Evolutionary conservation across 2,329 filamentous ascomycete species (phyloP), one percentile per base, ranked within the genome.

Genomic region (Rhexocercosporidium sp.): DNA sequence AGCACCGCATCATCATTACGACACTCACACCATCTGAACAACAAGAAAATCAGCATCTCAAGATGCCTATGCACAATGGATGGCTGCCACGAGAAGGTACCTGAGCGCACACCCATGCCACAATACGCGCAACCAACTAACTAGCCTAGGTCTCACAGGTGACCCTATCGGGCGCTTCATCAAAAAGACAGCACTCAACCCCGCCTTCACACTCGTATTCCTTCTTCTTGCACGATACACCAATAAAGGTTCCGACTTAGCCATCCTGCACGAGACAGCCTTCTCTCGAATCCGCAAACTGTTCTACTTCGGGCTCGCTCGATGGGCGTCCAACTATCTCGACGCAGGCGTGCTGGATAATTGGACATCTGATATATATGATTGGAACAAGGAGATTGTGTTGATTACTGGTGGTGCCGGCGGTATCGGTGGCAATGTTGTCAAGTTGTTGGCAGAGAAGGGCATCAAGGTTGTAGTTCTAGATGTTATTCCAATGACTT

Each of bases 331-430:
- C 73, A 76, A 75, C 16, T 86, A 82, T 76, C 77, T 89, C 14
- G 87, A 86, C 72, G 78, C 80, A 1, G 79, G 83, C 1, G 80
- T 80, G 1, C 70, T 82, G 65, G 83, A 85, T 75, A 84, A 84
- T 75, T 87, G 83, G 81, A 80, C 76, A 1, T 75, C 72, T 12
- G 86, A 88, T 73, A 79, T 76, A 47, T 91, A 90, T 78, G 83
- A 88, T 66, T 93, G 91, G 90, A 79, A 82, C 25, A 84, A 83
- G 61, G 91, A 94, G 79, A 83, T 94, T 60, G 88, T 92, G 2
- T 81, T 94, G 51, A 84, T 94, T 22, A 94, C 92, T 0, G 92
- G 92, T 8, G 92, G 92, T 8, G 88, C 89, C 49, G 87, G 87
- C 65, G 92, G 92, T 0, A 93, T 95, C 74, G 92, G 92, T 16